These are phyloP conservation scores for Arthrobotrys iridis DNA, from an alignment of 2,329 filamentous ascomycete species.

Conservation along the genomic window DNA sequence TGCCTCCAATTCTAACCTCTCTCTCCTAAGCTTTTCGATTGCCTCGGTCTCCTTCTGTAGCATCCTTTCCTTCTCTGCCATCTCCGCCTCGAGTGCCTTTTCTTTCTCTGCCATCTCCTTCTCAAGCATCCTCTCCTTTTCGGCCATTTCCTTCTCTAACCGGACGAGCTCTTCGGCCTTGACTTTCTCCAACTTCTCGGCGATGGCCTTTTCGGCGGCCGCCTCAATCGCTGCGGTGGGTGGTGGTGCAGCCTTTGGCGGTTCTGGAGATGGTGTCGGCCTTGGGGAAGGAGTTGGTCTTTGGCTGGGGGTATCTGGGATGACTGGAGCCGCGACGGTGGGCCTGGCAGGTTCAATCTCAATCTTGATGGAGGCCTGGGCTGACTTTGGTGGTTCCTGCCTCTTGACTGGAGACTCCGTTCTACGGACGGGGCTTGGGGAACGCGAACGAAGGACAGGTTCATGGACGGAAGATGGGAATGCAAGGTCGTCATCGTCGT, in stretches of 20 bases:
- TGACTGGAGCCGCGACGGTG: not conserved
- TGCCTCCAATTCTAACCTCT: slow-evolving; percentile 38
- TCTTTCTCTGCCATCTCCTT: slow-evolving; percentile 38
- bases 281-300: slow-evolving; percentile 20
- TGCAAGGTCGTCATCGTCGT: slow-evolving; percentile 24
- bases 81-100: slow-evolving; percentile 5
- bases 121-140: slow-evolving; percentile 24
- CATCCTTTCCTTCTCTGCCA: slow-evolving; percentile 5
- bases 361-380: slow-evolving; percentile 22
- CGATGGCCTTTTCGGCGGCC: slow-evolving; percentile 27
- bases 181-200: slow-evolving; percentile 32
- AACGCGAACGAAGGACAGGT: slow-evolving; percentile 29
- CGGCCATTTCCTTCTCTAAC: slow-evolving; percentile 42
- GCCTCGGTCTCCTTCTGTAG: slow-evolving; percentile 31
- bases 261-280: slow-evolving; percentile 17
- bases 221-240: slow-evolving; percentile 13
- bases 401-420: slow-evolving; percentile 34
- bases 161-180: slow-evolving; percentile 28
- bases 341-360: slow-evolving; percentile 30
- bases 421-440: slow-evolving; percentile 33
- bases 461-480: slow-evolving; percentile 19
- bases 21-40: slow-evolving; percentile 39
- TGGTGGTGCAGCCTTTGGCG: slow-evolving; percentile 12
- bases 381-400: slow-evolving; percentile 39
- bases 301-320: not conserved